Evolutionary conservation across 495 filamentous ascomycete species (phyloP), one percentile per base, ranked within the genome.

Genomic region (Podospora australis): DNA sequence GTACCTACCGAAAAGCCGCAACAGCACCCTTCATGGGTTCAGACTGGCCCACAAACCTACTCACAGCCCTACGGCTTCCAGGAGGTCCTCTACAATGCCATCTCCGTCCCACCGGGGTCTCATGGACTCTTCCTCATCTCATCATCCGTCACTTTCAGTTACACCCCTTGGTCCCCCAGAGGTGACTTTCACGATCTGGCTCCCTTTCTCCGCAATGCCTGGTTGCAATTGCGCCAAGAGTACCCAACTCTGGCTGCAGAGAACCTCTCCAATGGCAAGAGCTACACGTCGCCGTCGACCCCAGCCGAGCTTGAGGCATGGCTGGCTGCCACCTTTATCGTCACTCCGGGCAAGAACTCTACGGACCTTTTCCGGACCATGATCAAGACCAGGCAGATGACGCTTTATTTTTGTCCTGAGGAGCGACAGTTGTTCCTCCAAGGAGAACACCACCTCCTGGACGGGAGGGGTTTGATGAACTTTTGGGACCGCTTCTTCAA

Each of bases 21-120:
- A 17, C 9, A 17, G 17, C 13, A 16, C 14, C 4, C 16, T 2
- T n/a, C 26, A 13, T 30, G 26, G 26, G 13, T 13, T 13, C 6
- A 30, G 13, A 30, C 26, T 13, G 26, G 26, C 26, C 45, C 32
- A 26, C 38, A 39, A 16, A 48, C 45, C 4, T 48, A 39, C 21
- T 16, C 32, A 7, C 45, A 48, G 22, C 34, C 30, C 7, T 39
- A 39, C n/a, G 45, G 45, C 35, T 48, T 48, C 45, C 45, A 48
- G 23, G 45, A 48, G 20, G 45, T 48, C 24, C 45, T 48, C 32
- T 48, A 48, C 34, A 38, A 39, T 23, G 45, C 45, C 45, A 48
- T 48, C 22, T 38, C 45, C 3, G 45, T 48, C 3, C 30, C 45
- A 3, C 45, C 45, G 6, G 45, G 45, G n/a, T 48, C 45, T 39